Base-by-base conservation (phyloP, 2,329 filamentous ascomycete genomes). In the Trichoderma koningiopsis region DNA sequence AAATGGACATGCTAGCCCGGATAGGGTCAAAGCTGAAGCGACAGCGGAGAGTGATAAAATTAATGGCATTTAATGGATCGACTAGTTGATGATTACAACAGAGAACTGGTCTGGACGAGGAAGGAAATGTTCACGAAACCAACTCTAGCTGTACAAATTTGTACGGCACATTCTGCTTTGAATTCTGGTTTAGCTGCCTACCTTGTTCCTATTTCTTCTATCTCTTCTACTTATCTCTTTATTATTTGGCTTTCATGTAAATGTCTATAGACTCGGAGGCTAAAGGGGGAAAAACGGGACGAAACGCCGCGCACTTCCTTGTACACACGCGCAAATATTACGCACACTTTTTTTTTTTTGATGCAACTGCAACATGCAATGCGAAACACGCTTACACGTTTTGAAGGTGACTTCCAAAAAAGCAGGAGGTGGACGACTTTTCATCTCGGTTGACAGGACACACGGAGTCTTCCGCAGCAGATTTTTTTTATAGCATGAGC, bases 41-140 rank as follows among this genome's bases (percentile, higher is more conserved):
- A 53, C 70, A 33, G 68, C 68, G 10, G 75, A 78, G 29, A 74
- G 76, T 49, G 72, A 67, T 19, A 68, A 76, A 47, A 70, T 72
- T 59, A 78, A 80, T 67, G 78, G 78, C 53, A 71, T 76, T 53
- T 53, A 74, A 79, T 67, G 75, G 75, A 71, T 72, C 73, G 19
- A 35, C 56, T 43, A 66, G 49, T 58, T 69, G 52, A 70, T 43
- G 14, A 10, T 29, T n/a, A 43, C 40, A 43, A 43, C 40, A n/a
- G 11, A 56, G 33, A 24, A 47, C 43, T 66, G 56, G 24, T n/a
- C 22, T 61, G 49, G 58, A 40, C 52, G 57, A 33, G 64, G 35
- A 40, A 22, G 37, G 43, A 68, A 27, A 53, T 3, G 27, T 27
- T 52, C 22, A 52, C 31, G 52, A 60, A 63, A 68, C 49, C 52